Base-by-base conservation (phyloP, 2,329 filamentous ascomycete species). In the Penicillium hesseltinei region DNA sequence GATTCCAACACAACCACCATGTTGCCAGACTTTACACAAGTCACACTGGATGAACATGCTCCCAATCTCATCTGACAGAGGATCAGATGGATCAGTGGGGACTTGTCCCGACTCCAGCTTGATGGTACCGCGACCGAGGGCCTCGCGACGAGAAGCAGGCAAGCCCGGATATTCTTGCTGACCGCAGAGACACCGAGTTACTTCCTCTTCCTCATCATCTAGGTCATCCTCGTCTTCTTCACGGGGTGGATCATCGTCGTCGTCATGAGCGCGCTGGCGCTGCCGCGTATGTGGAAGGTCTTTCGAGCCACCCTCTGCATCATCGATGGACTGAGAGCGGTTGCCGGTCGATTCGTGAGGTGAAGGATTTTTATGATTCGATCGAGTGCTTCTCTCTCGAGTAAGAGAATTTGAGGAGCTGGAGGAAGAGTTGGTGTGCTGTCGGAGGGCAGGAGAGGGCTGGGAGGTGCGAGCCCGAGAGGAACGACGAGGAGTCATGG, bases 41-140 rank as follows among this genome's bases (percentile, higher is more conserved):
- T 97, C 94, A 83, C 94, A 99, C 80, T 97, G 93, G 65, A 99
- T 92, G 77, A 97, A 99, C 76, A 97, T 89, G 51, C 92, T 93
- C 44, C 93, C 94, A 64, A 93, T 83, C 64, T 97, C 93, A 69
- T 96, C 92, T 33, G 87, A 85, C 62, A 91, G 81, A 62, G 80
- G 69, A 59, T 83, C 81, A 59, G 79, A 87, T 78, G 78, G 86
- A 77, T 73, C 81, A 75, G 74, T 82, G 76, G 77, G 86, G 77
- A 72, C 82, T 76, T 67, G 80, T 73, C 68, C 85, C 80, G 69
- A 81, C 57, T 84, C 81, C 58, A 85, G 82, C 66, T 85, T 86
- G 60, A 81, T 71, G 43, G 76, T 78, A 48, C 51, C 62, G 63
- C 87, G 83, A 67, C 84, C 82, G 56, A 74, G 70, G 70, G 76